Conservation (phyloP, 257 asterid genomes). For the Forsythia suspensa region DNA sequence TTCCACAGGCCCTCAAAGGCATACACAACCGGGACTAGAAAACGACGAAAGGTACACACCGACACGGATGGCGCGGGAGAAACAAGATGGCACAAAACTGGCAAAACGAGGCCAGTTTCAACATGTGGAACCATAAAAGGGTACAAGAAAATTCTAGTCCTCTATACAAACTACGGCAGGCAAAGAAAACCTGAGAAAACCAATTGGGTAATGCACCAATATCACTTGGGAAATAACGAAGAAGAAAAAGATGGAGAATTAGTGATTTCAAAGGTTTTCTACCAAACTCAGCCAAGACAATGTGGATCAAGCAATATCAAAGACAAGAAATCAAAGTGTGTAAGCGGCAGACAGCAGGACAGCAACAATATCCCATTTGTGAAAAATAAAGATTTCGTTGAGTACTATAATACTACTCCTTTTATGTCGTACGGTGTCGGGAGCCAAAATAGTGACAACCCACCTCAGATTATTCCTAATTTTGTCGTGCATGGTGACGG, state of each 20-base stretch:
- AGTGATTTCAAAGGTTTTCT: conserved; percentile 90
- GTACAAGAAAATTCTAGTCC: conserved; percentile 82
- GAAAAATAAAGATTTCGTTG: conserved; percentile 35
- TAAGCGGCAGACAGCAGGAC: background rate
- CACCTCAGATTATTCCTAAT: conserved; percentile 48
- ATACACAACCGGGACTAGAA: conserved; percentile 90
- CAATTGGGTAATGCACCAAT: conserved; percentile 95
- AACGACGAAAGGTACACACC: conserved; percentile 79
- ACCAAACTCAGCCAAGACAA: conserved; percentile 92
- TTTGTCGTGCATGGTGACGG: conserved; percentile 58
- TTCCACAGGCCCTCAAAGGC: conserved; percentile 94
- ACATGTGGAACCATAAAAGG: conserved; percentile 48
- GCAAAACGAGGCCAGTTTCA: conserved; percentile 71
- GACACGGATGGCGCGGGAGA: conserved; percentile 69
- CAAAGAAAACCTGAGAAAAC: conserved; percentile 89
- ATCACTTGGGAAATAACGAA: conserved; percentile 76
- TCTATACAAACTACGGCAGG: conserved; percentile 87
- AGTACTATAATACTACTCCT: conserved; percentile 41
- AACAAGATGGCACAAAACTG: conserved; percentile 95
- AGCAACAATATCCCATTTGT: background rate
- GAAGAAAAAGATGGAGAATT: conserved; percentile 91
- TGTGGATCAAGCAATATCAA: conserved; percentile 34
- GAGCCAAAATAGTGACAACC: conserved; percentile 37
- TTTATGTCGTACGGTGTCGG: conserved; percentile 31
- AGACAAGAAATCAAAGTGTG: background rate